phyloP scores from a whole-genome alignment of 2,329 filamentous ascomycete genomes.

The Botrytis paeoniae region DNA sequence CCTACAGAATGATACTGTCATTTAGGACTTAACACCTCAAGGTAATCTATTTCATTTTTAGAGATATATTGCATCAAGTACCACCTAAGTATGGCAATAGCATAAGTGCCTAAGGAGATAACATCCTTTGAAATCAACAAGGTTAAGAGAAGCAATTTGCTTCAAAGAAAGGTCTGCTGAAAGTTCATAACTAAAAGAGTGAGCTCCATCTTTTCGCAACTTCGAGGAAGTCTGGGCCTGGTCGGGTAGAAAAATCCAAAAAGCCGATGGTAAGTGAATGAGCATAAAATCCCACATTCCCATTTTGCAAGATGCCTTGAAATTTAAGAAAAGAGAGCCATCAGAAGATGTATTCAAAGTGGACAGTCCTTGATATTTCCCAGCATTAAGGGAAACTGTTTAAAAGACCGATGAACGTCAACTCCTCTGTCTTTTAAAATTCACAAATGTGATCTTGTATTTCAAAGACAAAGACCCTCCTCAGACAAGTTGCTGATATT shows the following conservation, averaged over 20 bases:
- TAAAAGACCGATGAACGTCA: background rate
- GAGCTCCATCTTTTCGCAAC: background rate
- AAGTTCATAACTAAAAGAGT: background rate
- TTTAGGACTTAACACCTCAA: background rate
- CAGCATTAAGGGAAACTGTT: background rate
- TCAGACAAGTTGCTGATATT: background rate
- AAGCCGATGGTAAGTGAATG: conserved; percentile 1
- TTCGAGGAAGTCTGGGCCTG: background rate
- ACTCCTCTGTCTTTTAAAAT: background rate
- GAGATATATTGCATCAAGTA: background rate
- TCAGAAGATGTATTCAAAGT: background rate
- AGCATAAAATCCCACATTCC: background rate
- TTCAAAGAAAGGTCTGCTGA: background rate
- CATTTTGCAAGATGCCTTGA: background rate
- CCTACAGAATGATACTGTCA: background rate
- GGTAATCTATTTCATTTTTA: background rate
- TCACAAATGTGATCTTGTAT: background rate
- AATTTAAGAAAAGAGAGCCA: background rate
- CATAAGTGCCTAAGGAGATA: background rate
- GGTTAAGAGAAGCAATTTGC: background rate
- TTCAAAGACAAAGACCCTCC: background rate
- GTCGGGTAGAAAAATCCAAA: background rate
- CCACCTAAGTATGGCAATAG: background rate
- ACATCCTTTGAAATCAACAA: background rate
- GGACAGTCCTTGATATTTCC: background rate